A percentile compares a stretch with the other conserved stretches of the same genome.
Conservation (phyloP, 208 protist genomes). For the Porcisia deanei region DNA sequence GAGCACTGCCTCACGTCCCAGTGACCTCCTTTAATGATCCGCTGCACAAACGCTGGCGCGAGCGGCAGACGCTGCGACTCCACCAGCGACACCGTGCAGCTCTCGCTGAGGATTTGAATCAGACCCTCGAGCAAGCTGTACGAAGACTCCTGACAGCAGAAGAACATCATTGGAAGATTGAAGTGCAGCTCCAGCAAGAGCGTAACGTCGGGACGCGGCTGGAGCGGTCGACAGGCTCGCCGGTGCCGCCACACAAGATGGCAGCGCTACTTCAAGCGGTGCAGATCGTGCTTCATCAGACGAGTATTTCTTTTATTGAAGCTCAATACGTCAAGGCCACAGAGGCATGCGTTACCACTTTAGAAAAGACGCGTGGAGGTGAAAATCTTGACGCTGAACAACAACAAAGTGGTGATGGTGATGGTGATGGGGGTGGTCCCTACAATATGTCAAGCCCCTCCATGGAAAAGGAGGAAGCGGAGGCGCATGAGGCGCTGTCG, state of each 20-base stretch:
- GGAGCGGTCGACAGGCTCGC: constrained; percentile 13
- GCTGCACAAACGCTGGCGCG: constrained; percentile 66
- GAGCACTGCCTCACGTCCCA: not conserved
- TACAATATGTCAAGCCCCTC: not conserved
- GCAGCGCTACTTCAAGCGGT: constrained; percentile 47
- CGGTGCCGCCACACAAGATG: constrained; percentile 44
- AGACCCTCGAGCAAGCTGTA: constrained; percentile 42
- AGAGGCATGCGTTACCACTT: not conserved
- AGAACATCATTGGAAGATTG: constrained; percentile 50
- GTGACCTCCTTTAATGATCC: constrained; percentile 4
- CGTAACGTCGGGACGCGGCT: constrained; percentile 10
- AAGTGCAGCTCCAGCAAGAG: constrained; percentile 24
- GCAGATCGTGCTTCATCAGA: constrained; percentile 47
- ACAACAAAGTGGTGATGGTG: not conserved
- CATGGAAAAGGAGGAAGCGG: not conserved
- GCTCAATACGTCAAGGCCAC: constrained; percentile 15
- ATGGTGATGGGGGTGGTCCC: not conserved
- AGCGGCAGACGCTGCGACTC: constrained; percentile 44
- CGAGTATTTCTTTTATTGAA: constrained; percentile 29
- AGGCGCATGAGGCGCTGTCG: constrained; percentile 4
- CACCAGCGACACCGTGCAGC: constrained; percentile 22
- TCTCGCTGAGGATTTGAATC: constrained; percentile 37
- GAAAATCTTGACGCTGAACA: not conserved
- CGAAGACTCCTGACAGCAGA: constrained; percentile 50
- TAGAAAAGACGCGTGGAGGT: not conserved